Conservation (phyloP, 164 flowering plant genomes). For the Vitis labrusca region DNA sequence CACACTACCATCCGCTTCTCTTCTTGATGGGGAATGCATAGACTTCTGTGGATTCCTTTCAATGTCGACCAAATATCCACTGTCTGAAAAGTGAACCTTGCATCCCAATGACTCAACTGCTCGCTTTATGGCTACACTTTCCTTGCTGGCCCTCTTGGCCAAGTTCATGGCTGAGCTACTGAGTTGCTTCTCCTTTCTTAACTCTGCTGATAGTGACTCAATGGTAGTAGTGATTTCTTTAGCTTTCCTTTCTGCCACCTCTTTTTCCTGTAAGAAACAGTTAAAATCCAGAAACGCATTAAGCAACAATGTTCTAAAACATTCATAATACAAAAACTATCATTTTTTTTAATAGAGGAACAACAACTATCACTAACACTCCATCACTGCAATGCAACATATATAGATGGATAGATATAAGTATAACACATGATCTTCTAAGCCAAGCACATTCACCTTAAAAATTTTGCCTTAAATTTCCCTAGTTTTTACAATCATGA, state of each 20-base stretch:
- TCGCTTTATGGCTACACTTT: conserved; percentile 74
- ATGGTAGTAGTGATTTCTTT: conserved; percentile 44
- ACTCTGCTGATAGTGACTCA: conserved; percentile 62
- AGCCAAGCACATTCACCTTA: too few species aligned
- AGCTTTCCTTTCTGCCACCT: conserved; percentile 68
- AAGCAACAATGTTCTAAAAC: neutral
- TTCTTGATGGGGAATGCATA: conserved; percentile 26
- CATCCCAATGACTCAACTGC: conserved; percentile 90
- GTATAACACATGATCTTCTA: too few species aligned
- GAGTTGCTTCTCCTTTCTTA: conserved; percentile 63
- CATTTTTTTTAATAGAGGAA: too few species aligned
- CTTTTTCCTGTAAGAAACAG: conserved; percentile 69
- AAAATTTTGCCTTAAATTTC: too few species aligned
- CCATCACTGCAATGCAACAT: too few species aligned
- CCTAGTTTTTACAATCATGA: too few species aligned
- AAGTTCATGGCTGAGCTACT: conserved; percentile 59
- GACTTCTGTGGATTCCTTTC: conserved; percentile 40
- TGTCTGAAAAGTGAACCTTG: conserved; percentile 67
- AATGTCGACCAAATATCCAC: conserved; percentile 60
- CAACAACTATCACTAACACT: too few species aligned
- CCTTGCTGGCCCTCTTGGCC: conserved; percentile 71
- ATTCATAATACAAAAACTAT: neutral
- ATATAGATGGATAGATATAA: too few species aligned
- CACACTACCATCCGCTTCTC: conserved; percentile 27
- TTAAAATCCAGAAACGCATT: conserved; percentile 7